Conservation (phyloP, 495 filamentous ascomycete species). For the Hyaloscypha variabilis region DNA sequence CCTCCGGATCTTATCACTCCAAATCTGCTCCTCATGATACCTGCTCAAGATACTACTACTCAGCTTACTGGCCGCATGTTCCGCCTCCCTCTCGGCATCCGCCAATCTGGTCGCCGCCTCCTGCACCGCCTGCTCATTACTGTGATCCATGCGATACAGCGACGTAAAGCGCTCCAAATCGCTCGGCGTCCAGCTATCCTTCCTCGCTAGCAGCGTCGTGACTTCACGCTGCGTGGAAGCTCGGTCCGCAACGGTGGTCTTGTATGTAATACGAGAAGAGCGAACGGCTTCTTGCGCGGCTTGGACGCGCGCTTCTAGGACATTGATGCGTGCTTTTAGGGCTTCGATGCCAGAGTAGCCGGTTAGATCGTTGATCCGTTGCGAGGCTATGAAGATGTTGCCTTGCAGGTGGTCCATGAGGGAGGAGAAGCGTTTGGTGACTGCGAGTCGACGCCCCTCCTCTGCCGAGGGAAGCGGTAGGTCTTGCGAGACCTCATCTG, state of each 20-base stretch:
- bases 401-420: slow-evolving; percentile 90
- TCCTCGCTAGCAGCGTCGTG: slow-evolving; percentile 88
- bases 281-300: slow-evolving; percentile 66
- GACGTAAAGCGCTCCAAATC: slow-evolving; percentile 95
- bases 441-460: slow-evolving; percentile 70
- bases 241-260: slow-evolving; percentile 74
- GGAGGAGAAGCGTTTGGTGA: slow-evolving; percentile 72
- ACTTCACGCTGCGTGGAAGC: slow-evolving; percentile 93
- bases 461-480: slow-evolving; percentile 82
- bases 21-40: slow-evolving; percentile 99
- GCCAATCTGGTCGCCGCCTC: slow-evolving; percentile 70
- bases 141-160: slow-evolving; percentile 89
- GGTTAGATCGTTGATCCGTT: slow-evolving; percentile 89
- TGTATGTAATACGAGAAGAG: slow-evolving; percentile 72
- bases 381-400: slow-evolving; percentile 79
- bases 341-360: slow-evolving; percentile 93
- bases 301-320: slow-evolving; percentile 67
- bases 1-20: slow-evolving; percentile 94
- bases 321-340: slow-evolving; percentile 74
- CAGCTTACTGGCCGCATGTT: slow-evolving; percentile 72
- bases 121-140: slow-evolving; percentile 87
- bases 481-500: slow-evolving; percentile 34
- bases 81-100: slow-evolving; percentile 74
- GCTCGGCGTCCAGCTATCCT: slow-evolving; percentile 83
- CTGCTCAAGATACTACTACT: slow-evolving; percentile 80